These are phyloP conservation scores for Penstemon newberryi DNA, from an alignment of 257 asterid species.

Conservation along the genomic window DNA sequence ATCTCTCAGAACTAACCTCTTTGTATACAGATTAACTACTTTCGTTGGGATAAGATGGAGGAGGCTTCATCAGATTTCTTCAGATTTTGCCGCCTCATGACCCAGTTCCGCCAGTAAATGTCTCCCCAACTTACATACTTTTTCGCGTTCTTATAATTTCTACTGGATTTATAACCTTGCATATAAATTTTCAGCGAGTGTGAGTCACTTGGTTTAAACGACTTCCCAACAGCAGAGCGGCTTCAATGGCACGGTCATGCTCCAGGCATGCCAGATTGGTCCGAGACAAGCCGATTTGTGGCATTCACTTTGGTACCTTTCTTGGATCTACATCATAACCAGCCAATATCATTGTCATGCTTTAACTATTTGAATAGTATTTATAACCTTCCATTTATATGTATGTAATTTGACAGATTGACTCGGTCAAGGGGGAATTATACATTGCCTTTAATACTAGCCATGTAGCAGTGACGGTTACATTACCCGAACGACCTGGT, in stretches of 20 bases:
- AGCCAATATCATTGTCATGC: not conserved
- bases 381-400: constrained; percentile 4
- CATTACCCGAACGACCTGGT: constrained; percentile 78
- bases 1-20: constrained; percentile 19
- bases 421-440: constrained; percentile 76
- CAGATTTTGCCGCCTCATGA: constrained; percentile 76
- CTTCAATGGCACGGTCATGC: constrained; percentile 94
- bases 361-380: not conserved
- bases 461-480: constrained; percentile 61
- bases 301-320: constrained; percentile 75
- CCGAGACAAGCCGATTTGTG: constrained; percentile 79
- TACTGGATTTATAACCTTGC: constrained; percentile 12
- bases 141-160: constrained; percentile 19
- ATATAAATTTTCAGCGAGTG: constrained; percentile 54
- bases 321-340: not conserved
- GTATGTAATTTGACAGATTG: constrained; percentile 45
- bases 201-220: constrained; percentile 84
- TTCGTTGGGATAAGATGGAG: constrained; percentile 92
- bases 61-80: constrained; percentile 73
- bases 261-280: constrained; percentile 89
- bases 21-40: constrained; percentile 79
- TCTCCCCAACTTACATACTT: not conserved
- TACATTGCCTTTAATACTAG: constrained; percentile 81
- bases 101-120: constrained; percentile 68
- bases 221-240: constrained; percentile 91